A percentile compares a stretch with the other conserved stretches of the same genome.
Conservation (phyloP, 192 early-diverging fungal genomes). For the Umbelopsis isabellina region DNA sequence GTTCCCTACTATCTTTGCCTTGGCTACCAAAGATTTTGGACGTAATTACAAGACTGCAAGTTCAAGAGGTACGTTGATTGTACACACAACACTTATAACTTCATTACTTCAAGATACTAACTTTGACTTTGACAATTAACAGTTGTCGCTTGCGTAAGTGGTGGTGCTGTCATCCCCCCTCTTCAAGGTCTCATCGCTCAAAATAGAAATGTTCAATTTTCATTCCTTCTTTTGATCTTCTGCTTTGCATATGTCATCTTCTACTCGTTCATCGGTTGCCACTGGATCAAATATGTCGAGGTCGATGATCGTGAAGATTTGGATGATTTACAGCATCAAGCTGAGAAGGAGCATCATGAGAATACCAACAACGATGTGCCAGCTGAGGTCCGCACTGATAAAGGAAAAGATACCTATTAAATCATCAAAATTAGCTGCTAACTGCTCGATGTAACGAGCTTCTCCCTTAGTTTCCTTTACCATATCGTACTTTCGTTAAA, state of each 20-base stretch:
- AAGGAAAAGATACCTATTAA: neutral
- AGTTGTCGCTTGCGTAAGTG: slow-evolving; percentile 38
- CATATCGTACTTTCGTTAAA: neutral
- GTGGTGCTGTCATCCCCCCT: slow-evolving; percentile 34
- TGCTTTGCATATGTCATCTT: slow-evolving; percentile 27
- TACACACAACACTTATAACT: neutral
- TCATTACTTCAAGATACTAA: neutral
- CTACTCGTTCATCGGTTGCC: slow-evolving; percentile 25
- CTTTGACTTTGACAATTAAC: neutral
- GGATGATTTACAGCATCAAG: neutral
- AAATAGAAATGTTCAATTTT: slow-evolving; percentile 15
- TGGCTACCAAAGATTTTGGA: slow-evolving; percentile 37
- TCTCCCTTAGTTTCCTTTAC: too few species aligned
- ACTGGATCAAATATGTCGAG: slow-evolving; percentile 28
- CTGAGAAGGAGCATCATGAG: slow-evolving; percentile 5
- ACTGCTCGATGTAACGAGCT: too few species aligned
- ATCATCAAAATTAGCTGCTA: neutral
- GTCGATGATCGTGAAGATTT: slow-evolving; percentile 7
- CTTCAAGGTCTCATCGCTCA: slow-evolving; percentile 34
- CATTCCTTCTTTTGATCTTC: slow-evolving; percentile 27
- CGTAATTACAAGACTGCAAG: slow-evolving; percentile 34
- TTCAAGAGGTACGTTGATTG: slow-evolving; percentile 21
- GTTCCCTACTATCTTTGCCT: slow-evolving; percentile 39
- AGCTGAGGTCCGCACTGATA: neutral
- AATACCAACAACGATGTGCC: neutral